A percentile compares a stretch with the other conserved stretches of the same genome.
Conservation (phyloP, 352 stramenopile species). For the Globisporangium spiculum region DNA sequence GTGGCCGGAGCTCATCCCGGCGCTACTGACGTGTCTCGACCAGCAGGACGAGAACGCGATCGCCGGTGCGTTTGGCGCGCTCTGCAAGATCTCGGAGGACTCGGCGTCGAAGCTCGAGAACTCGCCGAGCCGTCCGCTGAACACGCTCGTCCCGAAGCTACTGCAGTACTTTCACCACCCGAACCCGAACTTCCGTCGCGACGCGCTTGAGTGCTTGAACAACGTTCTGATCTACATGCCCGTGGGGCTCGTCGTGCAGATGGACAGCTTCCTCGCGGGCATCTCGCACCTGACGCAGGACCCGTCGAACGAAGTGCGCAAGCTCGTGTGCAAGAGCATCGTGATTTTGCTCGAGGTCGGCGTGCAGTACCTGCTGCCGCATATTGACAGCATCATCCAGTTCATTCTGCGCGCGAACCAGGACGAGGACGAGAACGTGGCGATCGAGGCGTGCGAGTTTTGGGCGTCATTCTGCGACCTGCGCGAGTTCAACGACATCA, state of each 20-base stretch:
- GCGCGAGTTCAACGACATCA: slow-evolving; percentile 90
- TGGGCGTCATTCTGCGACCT: slow-evolving; percentile 91
- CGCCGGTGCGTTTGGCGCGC: slow-evolving; percentile 79
- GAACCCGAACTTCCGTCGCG: slow-evolving; percentile 67
- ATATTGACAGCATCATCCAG: slow-evolving; percentile 89
- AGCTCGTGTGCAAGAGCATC: slow-evolving; percentile 90
- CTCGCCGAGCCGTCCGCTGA: slow-evolving; percentile 82
- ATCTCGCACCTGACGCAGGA: slow-evolving; percentile 89
- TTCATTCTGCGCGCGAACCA: slow-evolving; percentile 89
- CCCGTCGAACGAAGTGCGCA: slow-evolving; percentile 73
- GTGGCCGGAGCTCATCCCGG: slow-evolving; percentile 86
- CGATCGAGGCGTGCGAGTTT: slow-evolving; percentile 89
- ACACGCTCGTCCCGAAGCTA: slow-evolving; percentile 85
- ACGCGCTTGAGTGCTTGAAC: slow-evolving; percentile 89
- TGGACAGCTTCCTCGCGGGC: slow-evolving; percentile 87
- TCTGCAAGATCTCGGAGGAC: slow-evolving; percentile 90
- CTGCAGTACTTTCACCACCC: slow-evolving; percentile 89
- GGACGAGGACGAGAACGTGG: slow-evolving; percentile 83
- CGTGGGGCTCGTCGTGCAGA: slow-evolving; percentile 85
- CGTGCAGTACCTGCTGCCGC: slow-evolving; percentile 87
- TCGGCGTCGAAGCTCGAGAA: slow-evolving; percentile 88
- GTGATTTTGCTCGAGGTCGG: slow-evolving; percentile 87
- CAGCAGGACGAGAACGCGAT: slow-evolving; percentile 54
- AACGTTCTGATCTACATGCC: slow-evolving; percentile 89
- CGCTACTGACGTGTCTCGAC: slow-evolving; percentile 56